Evolutionary conservation across 257 asterid genomes (phyloP).

Genomic region (Petunia axillaris): DNA sequence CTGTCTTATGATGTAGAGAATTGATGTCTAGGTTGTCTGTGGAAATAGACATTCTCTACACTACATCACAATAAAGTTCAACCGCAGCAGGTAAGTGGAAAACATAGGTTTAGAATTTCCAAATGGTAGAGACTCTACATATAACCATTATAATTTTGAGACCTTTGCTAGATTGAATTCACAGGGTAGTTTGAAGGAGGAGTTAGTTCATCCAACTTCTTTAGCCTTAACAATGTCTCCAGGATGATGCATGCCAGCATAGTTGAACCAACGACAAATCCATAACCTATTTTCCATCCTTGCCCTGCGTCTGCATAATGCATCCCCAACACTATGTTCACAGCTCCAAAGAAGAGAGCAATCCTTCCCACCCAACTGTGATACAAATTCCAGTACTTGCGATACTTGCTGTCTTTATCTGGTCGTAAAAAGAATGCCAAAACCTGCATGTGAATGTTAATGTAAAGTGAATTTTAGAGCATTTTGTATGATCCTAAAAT

Average conservation of each 20-base stretch:
- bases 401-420: conserved; percentile 62
- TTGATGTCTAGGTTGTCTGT: no score
- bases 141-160: background rate
- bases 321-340: conserved; percentile 69
- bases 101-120: no score
- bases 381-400: conserved; percentile 71
- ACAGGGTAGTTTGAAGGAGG: conserved; percentile 51
- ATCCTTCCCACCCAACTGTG: conserved; percentile 76
- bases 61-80: no score
- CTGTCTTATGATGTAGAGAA: background rate
- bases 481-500: background rate
- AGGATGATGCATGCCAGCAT: conserved; percentile 54
- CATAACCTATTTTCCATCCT: conserved; percentile 74
- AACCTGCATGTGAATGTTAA: conserved; percentile 44
- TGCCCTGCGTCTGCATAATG: conserved; percentile 65
- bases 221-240: conserved; percentile 62
- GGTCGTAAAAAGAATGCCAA: conserved; percentile 76
- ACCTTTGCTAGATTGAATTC: conserved; percentile 42
- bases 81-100: no score
- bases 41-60: no score
- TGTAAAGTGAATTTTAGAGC: background rate
- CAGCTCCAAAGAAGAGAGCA: conserved; percentile 76
- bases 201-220: conserved; percentile 41
- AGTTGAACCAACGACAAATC: conserved; percentile 58
- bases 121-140: background rate